Base-by-base conservation (phyloP, 2,329 filamentous ascomycete species). In the Cordyceps tenuipes region DNA sequence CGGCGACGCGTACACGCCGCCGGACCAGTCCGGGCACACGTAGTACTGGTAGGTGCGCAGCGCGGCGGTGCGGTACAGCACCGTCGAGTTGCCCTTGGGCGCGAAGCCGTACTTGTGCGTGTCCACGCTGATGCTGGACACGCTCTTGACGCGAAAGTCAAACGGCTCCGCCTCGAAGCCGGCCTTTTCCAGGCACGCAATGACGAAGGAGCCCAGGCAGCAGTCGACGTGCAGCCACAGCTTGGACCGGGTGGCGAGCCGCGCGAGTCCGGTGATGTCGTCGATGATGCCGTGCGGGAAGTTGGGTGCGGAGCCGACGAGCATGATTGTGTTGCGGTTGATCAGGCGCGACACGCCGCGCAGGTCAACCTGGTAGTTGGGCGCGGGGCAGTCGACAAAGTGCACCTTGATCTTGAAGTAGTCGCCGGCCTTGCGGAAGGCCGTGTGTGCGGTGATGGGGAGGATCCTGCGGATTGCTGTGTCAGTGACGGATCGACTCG, bases 91-190 rank as follows among this genome's bases (percentile, higher is more conserved):
- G 66, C 94, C 94, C 78, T 99, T 99, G 57, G 94, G 94, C 1
- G 94, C 94, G 71, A 99, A 99, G 43, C 94, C 94, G 72, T 99
- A 99, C 74, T 99, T 99, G 82, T 99, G 94, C 3, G 94, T 99
- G 72, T 99, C 94, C 73, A 92, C 95, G 66, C 87, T 91, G 73
- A 99, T 97, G 73, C 88, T 93, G 3, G 93, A 97, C 43, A 99
- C 94, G 67, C 94, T 94, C 66, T 90, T 91, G 62, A 95, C 85
- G 60, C 89, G 86, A 83, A 99, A 99, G 73, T 99, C 94, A 70
- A 97, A 97, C 5, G 85, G 86, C 66, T 88, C 85, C 23, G 89
- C 83, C 63, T 95, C 90, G 73, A 96, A 97, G 49, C 94, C 94
- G n/a, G 94, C 91, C 70, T 89, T 90, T 64, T 91, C 87, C 48